phyloP scores from a whole-genome alignment of 805 yeast species.

The Cyberlindnera mrakii region DNA sequence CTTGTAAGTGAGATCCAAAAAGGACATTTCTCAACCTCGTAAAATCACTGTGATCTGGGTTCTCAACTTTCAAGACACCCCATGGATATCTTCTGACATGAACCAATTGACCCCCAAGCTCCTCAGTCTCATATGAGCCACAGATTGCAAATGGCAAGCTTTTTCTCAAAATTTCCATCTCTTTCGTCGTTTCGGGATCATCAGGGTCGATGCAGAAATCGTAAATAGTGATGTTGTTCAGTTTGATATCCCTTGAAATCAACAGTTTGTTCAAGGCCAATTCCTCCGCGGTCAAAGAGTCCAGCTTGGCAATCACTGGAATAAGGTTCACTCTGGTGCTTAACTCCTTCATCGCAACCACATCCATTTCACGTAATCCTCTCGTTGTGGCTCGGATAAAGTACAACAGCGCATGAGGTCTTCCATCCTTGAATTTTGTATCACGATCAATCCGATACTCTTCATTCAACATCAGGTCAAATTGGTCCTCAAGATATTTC shows the following conservation, averaged over 20 bases:
- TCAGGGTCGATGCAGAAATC: constrained; percentile 48
- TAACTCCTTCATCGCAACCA: constrained; percentile 61
- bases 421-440: constrained; percentile 62
- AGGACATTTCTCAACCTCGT: constrained; percentile 63
- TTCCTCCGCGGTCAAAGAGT: constrained; percentile 67
- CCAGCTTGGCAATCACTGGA: constrained; percentile 80
- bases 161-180: constrained; percentile 34
- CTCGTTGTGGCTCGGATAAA: constrained; percentile 67
- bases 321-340: constrained; percentile 73
- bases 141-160: constrained; percentile 60
- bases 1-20: constrained; percentile 74
- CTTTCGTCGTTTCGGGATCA: constrained; percentile 17
- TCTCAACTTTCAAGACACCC: constrained; percentile 57
- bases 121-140: constrained; percentile 42
- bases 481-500: constrained; percentile 62
- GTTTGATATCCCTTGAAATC: constrained; percentile 50
- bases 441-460: constrained; percentile 71
- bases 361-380: constrained; percentile 66
- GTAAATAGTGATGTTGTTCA: constrained; percentile 57
- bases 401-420: constrained; percentile 75
- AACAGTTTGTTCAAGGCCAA: constrained; percentile 44
- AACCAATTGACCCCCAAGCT: constrained; percentile 25
- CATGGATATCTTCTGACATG: constrained; percentile 59
- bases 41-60: constrained; percentile 62
- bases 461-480: constrained; percentile 65